phyloP scores from a whole-genome alignment of 2,329 filamentous ascomycete species.

The Penicillium paneum region DNA sequence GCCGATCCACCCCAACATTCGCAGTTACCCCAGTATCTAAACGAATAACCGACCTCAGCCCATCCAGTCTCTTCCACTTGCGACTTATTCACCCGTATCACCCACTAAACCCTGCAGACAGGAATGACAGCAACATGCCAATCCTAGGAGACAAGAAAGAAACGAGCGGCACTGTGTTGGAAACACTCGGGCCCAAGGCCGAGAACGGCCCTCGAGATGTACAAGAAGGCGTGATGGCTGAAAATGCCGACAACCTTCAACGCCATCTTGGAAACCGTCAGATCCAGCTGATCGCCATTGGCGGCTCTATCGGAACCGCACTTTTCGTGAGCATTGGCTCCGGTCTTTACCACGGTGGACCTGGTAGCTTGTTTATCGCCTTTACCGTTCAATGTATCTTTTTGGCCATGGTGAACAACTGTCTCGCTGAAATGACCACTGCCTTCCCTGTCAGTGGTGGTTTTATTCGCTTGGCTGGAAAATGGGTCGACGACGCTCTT shows the following conservation, averaged over 20 bases:
- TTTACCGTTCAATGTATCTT: conserved; percentile 32
- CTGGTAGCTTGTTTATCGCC: conserved; percentile 38
- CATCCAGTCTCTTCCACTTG: not conserved
- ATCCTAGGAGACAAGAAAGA: conserved; percentile 11
- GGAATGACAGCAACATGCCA: conserved; percentile 14
- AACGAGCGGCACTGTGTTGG: conserved; percentile 6
- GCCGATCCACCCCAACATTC: not conserved
- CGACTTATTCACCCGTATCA: not conserved
- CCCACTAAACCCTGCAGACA: not conserved
- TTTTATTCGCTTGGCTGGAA: conserved; percentile 42
- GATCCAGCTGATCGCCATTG: conserved; percentile 38
- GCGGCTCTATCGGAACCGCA: conserved; percentile 40
- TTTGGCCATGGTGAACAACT: conserved; percentile 39
- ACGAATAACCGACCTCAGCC: not conserved
- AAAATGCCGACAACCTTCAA: conserved; percentile 23
- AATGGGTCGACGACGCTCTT: conserved; percentile 47
- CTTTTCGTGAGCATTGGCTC: conserved; percentile 41
- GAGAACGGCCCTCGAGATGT: conserved; percentile 18
- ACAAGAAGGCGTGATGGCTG: conserved; percentile 27
- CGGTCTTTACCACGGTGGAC: conserved; percentile 38
- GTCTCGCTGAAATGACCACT: conserved; percentile 46
- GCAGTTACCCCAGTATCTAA: not conserved
- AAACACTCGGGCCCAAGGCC: conserved; percentile 12
- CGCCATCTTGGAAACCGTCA: conserved; percentile 25
- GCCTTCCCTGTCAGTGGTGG: conserved; percentile 43